Evolutionary conservation across 805 yeast species (phyloP), one percentile per base, ranked within the genome.

Genomic region (Vanderwaltozyma yarrowii): DNA sequence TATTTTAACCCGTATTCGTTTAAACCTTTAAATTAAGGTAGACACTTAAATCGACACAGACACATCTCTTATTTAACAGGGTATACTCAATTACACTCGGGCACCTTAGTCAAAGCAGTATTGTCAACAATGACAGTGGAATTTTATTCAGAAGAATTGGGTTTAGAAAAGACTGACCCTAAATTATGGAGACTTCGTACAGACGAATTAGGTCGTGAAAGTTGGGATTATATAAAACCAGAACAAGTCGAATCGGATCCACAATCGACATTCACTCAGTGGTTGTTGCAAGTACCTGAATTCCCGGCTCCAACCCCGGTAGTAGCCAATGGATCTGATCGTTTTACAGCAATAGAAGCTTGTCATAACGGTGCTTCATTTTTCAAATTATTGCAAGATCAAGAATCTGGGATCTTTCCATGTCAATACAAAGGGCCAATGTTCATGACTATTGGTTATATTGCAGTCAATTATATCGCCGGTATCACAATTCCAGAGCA

Each of bases 401-500:
- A 71, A 19, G 60, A 65, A 1, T 73, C 79, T n/a, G 99, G 98
- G 0, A 75, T 78, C 7, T 84, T 89, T 62, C 96, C 96, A 1
- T 76, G 81, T 50, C 94, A 85, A 55, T 92, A 92, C 54, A 87
- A 87, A 45, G 99, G 99, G 2, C 99, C 99, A 3, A 88, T 89
- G 96, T 92, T 92, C 60, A 78, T 92, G 85, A 76, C 92, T 0
- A 80, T 88, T 41, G 97, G 98, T 1, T 84, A 80, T 49, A 76
- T 92, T 19, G 82, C 73, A 0, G 76, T 84, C 2, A 70, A 73
- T 45, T 84, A 87, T 59, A 77, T 78, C 55, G 72, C 88, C 11
- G 72, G 74, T 27, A 69, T 76, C 0, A 73, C 73, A 10, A 81
- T 92, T 27, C 79, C 88, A 0, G 78, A 76, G 23, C 78, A 73